Conservation (phyloP, 345 rosid genomes). For the Limnanthes douglasii region DNA sequence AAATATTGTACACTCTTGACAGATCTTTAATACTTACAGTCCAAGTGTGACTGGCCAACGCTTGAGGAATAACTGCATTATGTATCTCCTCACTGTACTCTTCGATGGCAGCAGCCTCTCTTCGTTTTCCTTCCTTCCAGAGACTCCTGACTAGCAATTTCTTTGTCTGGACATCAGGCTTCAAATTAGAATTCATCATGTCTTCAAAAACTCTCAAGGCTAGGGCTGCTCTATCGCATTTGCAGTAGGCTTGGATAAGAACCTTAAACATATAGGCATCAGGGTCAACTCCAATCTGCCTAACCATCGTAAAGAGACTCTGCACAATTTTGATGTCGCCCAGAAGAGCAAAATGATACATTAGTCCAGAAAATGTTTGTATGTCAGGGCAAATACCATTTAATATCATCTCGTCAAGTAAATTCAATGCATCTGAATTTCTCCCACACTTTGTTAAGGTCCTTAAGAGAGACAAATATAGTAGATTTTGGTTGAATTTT, state of each 20-base stretch:
- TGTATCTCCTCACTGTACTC: conserved; percentile 24
- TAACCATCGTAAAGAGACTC: conserved; percentile 49
- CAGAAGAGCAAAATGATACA: conserved; percentile 56
- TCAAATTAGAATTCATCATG: conserved; percentile 39
- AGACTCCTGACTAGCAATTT: conserved; percentile 74
- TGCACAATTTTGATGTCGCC: conserved; percentile 74
- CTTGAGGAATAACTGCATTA: conserved; percentile 31
- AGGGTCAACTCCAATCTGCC: conserved; percentile 52
- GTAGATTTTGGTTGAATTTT: conserved; percentile 43
- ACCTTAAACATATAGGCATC: conserved; percentile 69
- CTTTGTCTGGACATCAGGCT: conserved; percentile 55
- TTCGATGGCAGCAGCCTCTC: conserved; percentile 70
- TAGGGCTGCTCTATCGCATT: conserved; percentile 59
- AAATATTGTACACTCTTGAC: conserved; percentile 32
- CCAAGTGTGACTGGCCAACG: conserved; percentile 60
- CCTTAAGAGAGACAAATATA: conserved; percentile 64
- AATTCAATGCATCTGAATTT: conserved; percentile 39
- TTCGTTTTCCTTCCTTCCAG: conserved; percentile 88
- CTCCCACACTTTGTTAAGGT: conserved; percentile 69
- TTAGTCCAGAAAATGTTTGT: conserved; percentile 78
- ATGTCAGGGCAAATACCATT: conserved; percentile 47
- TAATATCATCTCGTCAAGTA: conserved; percentile 65
- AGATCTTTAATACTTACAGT: conserved; percentile 58
- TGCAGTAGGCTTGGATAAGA: conserved; percentile 68
- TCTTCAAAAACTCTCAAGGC: conserved; percentile 71